phyloP scores from a whole-genome alignment of 345 rosid species.

The Cochlearia excelsa region DNA sequence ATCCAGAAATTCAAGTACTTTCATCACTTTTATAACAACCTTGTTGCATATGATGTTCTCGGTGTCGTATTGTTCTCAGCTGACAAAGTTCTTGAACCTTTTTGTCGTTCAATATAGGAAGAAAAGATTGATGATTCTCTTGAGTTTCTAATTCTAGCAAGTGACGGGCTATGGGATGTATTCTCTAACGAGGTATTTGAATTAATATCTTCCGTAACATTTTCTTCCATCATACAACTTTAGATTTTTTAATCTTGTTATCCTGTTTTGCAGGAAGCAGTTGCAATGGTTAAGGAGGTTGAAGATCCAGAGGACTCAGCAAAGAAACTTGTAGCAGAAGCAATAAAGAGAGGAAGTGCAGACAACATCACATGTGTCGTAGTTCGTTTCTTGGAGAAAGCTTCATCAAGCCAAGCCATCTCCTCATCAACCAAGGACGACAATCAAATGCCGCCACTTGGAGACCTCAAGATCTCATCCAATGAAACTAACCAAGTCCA shows the following conservation, averaged over 20 bases:
- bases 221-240: not conserved
- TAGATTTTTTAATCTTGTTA: not conserved
- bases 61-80: too few species aligned
- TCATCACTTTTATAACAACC: too few species aligned
- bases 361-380: conserved; percentile 94
- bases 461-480: conserved; percentile 24
- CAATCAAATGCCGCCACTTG: conserved; percentile 2
- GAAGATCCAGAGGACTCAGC: conserved; percentile 87
- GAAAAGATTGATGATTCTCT: conserved; percentile 67
- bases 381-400: conserved; percentile 51
- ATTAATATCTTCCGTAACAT: not conserved
- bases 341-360: conserved; percentile 88
- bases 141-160: conserved; percentile 97
- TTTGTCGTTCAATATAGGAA: too few species aligned
- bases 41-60: too few species aligned
- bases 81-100: too few species aligned
- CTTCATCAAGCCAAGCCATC: conserved; percentile 15
- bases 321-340: conserved; percentile 72
- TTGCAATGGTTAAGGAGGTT: conserved; percentile 67
- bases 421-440: conserved; percentile 15
- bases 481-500: conserved; percentile 14
- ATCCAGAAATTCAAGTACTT: conserved; percentile 94
- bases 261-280: conserved; percentile 63
- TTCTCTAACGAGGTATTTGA: conserved; percentile 76
- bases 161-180: conserved; percentile 98